phyloP scores from a whole-genome alignment of 345 rosid genomes.

The Salix brachista region DNA sequence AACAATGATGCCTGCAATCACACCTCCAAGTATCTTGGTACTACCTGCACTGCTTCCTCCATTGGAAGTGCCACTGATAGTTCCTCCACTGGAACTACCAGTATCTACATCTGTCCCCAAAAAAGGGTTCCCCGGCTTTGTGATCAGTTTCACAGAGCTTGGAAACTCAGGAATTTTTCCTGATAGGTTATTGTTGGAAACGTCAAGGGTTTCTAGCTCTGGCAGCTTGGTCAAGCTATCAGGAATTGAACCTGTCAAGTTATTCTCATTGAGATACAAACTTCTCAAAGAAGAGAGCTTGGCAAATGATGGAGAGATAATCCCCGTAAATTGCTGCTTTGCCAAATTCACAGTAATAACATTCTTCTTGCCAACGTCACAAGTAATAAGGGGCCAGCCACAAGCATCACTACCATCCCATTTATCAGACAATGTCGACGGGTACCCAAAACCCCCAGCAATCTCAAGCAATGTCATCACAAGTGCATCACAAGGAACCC shows the following conservation, averaged over 20 bases:
- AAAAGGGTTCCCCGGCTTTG: conserved; percentile 10
- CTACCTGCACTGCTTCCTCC: background rate
- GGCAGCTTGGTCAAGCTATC: conserved; percentile 44
- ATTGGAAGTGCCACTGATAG: background rate
- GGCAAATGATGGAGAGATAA: conserved; percentile 58
- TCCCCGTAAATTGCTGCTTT: conserved; percentile 49
- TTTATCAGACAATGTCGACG: conserved; percentile 48
- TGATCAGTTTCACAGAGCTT: background rate
- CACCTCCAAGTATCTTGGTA: conserved; percentile 5
- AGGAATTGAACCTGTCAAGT: conserved; percentile 65
- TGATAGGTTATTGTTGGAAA: conserved; percentile 14
- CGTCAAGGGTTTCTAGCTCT: conserved; percentile 8
- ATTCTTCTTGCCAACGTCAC: conserved; percentile 38
- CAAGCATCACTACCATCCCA: conserved; percentile 74
- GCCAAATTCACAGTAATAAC: conserved; percentile 47
- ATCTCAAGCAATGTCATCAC: conserved; percentile 56
- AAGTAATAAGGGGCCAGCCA: conserved; percentile 54
- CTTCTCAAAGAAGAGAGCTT: conserved; percentile 52
- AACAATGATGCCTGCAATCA: conserved; percentile 17
- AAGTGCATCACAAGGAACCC: conserved; percentile 48
- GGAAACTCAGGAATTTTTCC: conserved; percentile 8
- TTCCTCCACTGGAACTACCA: background rate
- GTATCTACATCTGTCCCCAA: background rate
- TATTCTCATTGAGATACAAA: conserved; percentile 51
- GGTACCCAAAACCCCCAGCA: conserved; percentile 70